These are phyloP conservation scores for Solanum dulcamara DNA, from an alignment of 257 asterid species.

Conservation along the genomic window DNA sequence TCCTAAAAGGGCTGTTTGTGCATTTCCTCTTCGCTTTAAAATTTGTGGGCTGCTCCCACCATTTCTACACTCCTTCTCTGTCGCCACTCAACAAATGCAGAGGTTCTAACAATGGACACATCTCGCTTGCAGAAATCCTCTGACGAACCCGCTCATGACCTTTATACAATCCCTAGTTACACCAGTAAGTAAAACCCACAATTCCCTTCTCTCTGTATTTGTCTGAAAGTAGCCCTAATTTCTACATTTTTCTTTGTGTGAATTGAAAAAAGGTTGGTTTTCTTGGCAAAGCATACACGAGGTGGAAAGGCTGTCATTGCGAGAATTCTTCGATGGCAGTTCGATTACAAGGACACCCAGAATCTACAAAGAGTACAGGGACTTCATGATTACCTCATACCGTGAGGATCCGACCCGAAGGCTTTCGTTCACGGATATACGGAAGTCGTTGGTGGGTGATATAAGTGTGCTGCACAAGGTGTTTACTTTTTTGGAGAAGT, in stretches of 20 bases:
- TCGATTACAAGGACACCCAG: constrained; percentile 69
- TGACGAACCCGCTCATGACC: constrained; percentile 42
- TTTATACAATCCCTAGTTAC: constrained; percentile 82
- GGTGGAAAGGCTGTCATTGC: constrained; percentile 58
- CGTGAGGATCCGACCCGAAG: constrained; percentile 60
- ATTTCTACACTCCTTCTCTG: background rate
- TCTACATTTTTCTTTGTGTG: background rate
- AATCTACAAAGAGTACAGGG: constrained; percentile 78
- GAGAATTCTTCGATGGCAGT: constrained; percentile 71
- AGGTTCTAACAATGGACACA: background rate
- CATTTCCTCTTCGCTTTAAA: background rate
- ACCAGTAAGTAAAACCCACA: constrained; percentile 39
- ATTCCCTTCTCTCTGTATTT: background rate
- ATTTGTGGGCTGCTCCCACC: background rate
- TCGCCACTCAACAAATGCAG: background rate
- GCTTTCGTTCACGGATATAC: constrained; percentile 59
- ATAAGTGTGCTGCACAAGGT: constrained; percentile 65
- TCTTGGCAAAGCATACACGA: constrained; percentile 77
- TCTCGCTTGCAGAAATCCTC: background rate
- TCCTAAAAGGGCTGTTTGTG: background rate
- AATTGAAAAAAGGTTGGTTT: constrained; percentile 61
- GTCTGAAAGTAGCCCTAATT: background rate
- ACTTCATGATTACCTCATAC: constrained; percentile 69
- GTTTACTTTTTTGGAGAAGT: constrained; percentile 69
- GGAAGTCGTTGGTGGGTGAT: constrained; percentile 88